phyloP scores from a whole-genome alignment of 1,139 yeast genomes.

The Eremothecium cymbalariae region DNA sequence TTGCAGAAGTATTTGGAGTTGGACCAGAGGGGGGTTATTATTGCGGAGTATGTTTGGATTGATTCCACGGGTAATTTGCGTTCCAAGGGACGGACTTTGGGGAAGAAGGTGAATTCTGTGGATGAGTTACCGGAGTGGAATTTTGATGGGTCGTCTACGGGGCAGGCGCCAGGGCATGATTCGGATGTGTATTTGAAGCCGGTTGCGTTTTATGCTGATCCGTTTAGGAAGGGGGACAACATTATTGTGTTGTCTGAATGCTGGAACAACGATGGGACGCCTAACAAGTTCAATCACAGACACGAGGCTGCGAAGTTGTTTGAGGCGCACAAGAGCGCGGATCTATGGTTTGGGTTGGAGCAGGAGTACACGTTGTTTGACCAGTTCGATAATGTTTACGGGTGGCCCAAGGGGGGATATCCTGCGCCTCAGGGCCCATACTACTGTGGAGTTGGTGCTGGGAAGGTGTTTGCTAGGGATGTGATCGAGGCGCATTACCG shows the following conservation, averaged over 20 bases:
- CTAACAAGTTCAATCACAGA: slow-evolving; percentile 97
- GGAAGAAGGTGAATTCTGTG: slow-evolving; percentile 56
- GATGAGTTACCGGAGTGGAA: slow-evolving; percentile 98
- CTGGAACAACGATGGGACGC: slow-evolving; percentile 98
- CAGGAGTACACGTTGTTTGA: slow-evolving; percentile 97
- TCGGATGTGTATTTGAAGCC: slow-evolving; percentile 94
- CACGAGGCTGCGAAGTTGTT: slow-evolving; percentile 94
- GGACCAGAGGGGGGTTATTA: slow-evolving; percentile 75
- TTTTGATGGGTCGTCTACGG: slow-evolving; percentile 97
- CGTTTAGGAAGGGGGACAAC: slow-evolving; percentile 97
- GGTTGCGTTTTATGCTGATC: slow-evolving; percentile 88
- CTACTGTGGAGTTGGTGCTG: slow-evolving; percentile 99
- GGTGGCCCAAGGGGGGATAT: slow-evolving; percentile 99
- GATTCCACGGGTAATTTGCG: slow-evolving; percentile 89
- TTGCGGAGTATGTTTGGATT: slow-evolving; percentile 98
- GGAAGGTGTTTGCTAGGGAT: slow-evolving; percentile 96
- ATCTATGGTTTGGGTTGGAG: slow-evolving; percentile 96
- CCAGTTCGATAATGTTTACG: slow-evolving; percentile 81
- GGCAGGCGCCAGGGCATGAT: slow-evolving; percentile 97
- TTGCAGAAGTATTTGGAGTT: slow-evolving; percentile 76
- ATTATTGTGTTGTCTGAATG: slow-evolving; percentile 91
- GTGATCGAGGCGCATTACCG: slow-evolving; percentile 98
- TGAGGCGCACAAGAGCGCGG: slow-evolving; percentile 81
- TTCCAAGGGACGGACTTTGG: slow-evolving; percentile 86
- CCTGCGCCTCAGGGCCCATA: slow-evolving; percentile 99